These are phyloP conservation scores for Mucor indicus DNA, from an alignment of 371 early-diverging fungal species.

Conservation along the genomic window DNA sequence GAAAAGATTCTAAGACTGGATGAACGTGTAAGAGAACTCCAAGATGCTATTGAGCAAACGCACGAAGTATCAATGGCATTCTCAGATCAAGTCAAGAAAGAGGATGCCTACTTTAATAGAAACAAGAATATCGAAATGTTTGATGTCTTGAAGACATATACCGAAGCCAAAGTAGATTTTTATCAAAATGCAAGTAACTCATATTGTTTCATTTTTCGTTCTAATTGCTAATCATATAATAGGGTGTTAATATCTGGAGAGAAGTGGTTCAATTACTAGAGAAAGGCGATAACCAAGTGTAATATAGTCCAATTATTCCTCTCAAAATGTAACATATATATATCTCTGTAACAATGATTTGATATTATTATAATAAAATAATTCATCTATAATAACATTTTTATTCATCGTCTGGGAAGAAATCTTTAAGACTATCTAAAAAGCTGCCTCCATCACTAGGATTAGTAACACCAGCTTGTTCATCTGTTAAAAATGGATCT, in stretches of 20 bases:
- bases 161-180: constrained; percentile 75
- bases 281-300: too few relatives aligned
- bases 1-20: constrained; percentile 74
- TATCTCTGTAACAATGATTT: too few relatives aligned
- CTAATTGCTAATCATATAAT: neutral
- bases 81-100: constrained; percentile 76
- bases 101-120: constrained; percentile 74
- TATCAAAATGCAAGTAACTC: constrained; percentile 62
- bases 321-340: too few relatives aligned
- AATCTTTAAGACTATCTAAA: constrained; percentile 19
- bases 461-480: constrained; percentile 39
- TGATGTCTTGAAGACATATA: constrained; percentile 66
- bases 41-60: constrained; percentile 76
- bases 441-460: constrained; percentile 29
- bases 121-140: constrained; percentile 83
- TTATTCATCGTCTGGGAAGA: constrained; percentile 17
- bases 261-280: constrained; percentile 64
- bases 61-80: constrained; percentile 69
- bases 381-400: neutral
- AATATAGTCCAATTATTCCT: too few relatives aligned
- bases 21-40: constrained; percentile 76
- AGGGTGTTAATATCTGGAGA: constrained; percentile 65
- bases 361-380: too few relatives aligned
- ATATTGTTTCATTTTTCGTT: neutral
- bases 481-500: constrained; percentile 40